Percentiles rank a stretch among this genome's conserved stretches.
phyloP scores from a whole-genome alignment of 192 early-diverging fungal genomes.

The Entophlyctis helioformis region DNA sequence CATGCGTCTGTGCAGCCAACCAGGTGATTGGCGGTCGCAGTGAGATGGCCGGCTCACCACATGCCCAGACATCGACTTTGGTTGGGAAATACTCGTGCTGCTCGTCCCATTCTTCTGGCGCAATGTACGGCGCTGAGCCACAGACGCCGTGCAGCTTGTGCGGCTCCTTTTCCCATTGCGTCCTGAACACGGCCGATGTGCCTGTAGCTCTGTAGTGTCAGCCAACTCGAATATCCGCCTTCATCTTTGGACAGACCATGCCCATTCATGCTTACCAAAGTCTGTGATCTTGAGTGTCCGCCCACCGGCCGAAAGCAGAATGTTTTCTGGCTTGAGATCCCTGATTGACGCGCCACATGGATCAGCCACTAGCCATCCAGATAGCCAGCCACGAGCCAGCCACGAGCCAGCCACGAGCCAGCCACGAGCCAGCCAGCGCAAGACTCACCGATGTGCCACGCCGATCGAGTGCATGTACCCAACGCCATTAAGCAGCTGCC shows the following conservation, averaged over 20 bases:
- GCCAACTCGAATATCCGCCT: neutral
- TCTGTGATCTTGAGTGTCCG: constrained; percentile 42
- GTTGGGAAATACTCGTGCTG: constrained; percentile 21
- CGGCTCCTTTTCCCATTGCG: constrained; percentile 27
- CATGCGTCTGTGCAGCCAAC: too few relatives aligned
- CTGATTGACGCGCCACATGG: neutral
- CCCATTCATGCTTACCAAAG: constrained; percentile 23
- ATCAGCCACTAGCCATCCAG: neutral
- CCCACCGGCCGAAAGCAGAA: constrained; percentile 27
- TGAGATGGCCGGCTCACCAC: too few relatives aligned
- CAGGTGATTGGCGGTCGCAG: too few relatives aligned
- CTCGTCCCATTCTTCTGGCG: constrained; percentile 41
- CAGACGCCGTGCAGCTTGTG: constrained; percentile 28
- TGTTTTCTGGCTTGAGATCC: constrained; percentile 43
- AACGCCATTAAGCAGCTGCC: constrained; percentile 35
- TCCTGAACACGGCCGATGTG: constrained; percentile 34
- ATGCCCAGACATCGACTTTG: constrained; percentile 43
- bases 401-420: neutral
- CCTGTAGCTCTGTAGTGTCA: constrained; percentile 9
- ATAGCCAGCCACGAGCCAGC: neutral
- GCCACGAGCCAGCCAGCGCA: neutral
- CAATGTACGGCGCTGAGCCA: constrained; percentile 44
- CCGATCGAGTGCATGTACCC: constrained; percentile 39
- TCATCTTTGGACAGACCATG: neutral
- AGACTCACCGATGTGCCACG: constrained; percentile 39